Conservation (phyloP, 495 filamentous ascomycete species). For the Terfezia boudieri region DNA sequence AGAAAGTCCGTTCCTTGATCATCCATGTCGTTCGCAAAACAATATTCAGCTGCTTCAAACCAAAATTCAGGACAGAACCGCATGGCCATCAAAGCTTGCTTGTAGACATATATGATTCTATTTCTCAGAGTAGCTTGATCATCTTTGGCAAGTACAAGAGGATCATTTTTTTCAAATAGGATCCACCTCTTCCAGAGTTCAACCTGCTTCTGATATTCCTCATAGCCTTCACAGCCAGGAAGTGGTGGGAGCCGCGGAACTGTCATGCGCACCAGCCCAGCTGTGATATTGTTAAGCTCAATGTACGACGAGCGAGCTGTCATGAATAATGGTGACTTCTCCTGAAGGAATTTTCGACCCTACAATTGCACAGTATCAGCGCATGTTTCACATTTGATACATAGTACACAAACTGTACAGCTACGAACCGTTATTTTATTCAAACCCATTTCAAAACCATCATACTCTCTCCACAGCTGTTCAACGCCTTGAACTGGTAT, state of each 20-base stretch:
- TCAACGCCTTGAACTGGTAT: conserved; percentile 64
- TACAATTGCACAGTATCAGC: conserved; percentile 15
- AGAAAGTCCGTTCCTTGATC: conserved; percentile 42
- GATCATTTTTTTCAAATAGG: conserved; percentile 80
- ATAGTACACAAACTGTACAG: background rate
- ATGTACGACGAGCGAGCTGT: conserved; percentile 70
- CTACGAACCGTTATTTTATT: conserved; percentile 62
- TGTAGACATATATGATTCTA: conserved; percentile 72
- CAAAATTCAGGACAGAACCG: conserved; percentile 87
- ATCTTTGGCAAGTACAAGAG: conserved; percentile 59
- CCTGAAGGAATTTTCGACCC: conserved; percentile 83
- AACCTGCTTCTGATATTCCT: conserved; percentile 69
- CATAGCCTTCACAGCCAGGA: conserved; percentile 64
- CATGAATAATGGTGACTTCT: conserved; percentile 80
- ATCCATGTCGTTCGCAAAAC: conserved; percentile 53
- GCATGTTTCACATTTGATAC: conserved; percentile 13
- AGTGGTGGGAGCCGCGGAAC: conserved; percentile 62
- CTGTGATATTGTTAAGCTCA: conserved; percentile 61
- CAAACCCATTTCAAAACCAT: conserved; percentile 74
- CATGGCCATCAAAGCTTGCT: conserved; percentile 81
- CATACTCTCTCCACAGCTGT: conserved; percentile 86
- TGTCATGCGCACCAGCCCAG: conserved; percentile 52
- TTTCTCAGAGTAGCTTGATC: conserved; percentile 47
- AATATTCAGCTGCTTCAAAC: conserved; percentile 89
- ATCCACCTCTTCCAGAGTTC: conserved; percentile 87